phyloP scores from a whole-genome alignment of 306 rosid species.

The Geum urbanum region DNA sequence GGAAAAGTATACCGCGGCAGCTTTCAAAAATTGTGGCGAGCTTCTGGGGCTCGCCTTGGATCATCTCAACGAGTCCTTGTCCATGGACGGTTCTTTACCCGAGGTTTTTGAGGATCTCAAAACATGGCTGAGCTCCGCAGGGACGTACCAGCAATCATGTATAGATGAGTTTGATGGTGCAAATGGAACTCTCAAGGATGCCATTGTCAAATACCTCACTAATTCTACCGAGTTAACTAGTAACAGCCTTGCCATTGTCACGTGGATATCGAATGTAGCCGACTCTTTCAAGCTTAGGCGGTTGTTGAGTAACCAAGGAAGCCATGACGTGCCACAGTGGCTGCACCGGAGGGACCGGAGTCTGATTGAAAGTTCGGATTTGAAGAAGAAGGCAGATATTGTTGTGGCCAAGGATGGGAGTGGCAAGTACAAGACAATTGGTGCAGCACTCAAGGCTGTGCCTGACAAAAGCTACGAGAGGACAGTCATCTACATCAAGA shows the following conservation, averaged over 20 bases:
- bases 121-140: constrained; percentile 80
- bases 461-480: constrained; percentile 46
- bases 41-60: constrained; percentile 58
- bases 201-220: constrained; percentile 33
- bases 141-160: constrained; percentile 68
- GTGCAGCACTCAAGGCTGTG: constrained; percentile 54
- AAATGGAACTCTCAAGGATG: constrained; percentile 17
- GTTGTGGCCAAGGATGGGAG: constrained; percentile 53
- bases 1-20: constrained; percentile 24
- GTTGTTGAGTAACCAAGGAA: constrained; percentile 20
- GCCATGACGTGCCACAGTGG: constrained; percentile 33
- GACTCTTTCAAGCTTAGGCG: constrained; percentile 35
- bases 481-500: constrained; percentile 66
- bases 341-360: constrained; percentile 23
- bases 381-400: constrained; percentile 35
- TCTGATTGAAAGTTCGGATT: constrained; percentile 24
- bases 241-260: constrained; percentile 70
- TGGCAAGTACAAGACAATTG: constrained; percentile 48
- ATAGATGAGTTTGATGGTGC: constrained; percentile 49
- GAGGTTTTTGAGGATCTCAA: constrained; percentile 49
- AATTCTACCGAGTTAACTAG: constrained; percentile 61
- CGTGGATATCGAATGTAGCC: constrained; percentile 38
- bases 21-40: constrained; percentile 48
- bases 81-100: constrained; percentile 30
- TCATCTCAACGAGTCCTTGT: constrained; percentile 46